Evolutionary conservation across 495 filamentous ascomycete genomes (phyloP), one percentile per base, ranked within the genome.

Genomic region (Astrocystis sublimbata): DNA sequence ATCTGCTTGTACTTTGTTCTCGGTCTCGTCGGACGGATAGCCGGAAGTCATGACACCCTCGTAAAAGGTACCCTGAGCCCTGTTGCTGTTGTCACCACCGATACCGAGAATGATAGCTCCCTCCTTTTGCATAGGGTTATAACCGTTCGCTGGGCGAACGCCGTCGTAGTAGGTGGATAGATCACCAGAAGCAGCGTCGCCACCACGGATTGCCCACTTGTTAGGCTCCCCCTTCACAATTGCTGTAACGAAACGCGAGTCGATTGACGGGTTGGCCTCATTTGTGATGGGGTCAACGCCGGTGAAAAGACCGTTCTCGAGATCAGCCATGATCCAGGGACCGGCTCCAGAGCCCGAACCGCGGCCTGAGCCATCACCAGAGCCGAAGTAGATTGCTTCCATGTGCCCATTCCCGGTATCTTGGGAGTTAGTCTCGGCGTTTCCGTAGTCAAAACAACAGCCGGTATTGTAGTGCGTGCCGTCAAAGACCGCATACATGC

Each of bases 401-500:
- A 86, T 85, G 62, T 85, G 83, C 58, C 79, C 82, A 56, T 77
- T 75, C 30, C 84, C 84, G 1, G 82, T 85, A 64, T 85, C 83
- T 1, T 31, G 69, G 56, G 68, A 79, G 66, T 68, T 83, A 23
- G 74, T 79, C 67, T 86, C 84, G 43, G 83, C 83, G 56, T 86
- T 86, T 46, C 83, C 84, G 47, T 86, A 86, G 68, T 86, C 84
- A 60, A 83, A 86, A 75, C 84, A 86, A 74, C 84, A 86, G 30
- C 23, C 75, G 31, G 60, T 75, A 46, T 86, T 86, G 69, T 83
- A 86, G 59, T 86, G 82, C 6, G 82, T 85, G 6, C 83, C 84
- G 40, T 86, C 84, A 13, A 86, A 71, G 35, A 86, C 81, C 0
- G 81, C 82, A 65, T 86, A 86, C 69, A 86, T 80, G 41, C 83